Base-by-base conservation (phyloP, 129 eudicot genomes). In the Silybum marianum region DNA sequence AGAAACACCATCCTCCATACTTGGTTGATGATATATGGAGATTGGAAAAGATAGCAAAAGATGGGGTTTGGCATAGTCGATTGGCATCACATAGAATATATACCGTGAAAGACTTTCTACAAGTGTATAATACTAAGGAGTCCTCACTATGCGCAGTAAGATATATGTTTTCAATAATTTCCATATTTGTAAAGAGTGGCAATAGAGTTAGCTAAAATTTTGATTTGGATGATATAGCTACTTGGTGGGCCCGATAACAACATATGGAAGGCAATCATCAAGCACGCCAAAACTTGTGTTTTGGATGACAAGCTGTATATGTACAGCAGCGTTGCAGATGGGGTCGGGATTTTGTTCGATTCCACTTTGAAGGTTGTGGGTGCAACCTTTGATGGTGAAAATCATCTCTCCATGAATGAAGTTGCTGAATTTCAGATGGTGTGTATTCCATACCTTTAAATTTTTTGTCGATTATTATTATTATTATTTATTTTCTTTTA, bases 11-110 rank as follows among this genome's bases (percentile, higher is more conserved):
- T 62, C 96, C 91, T 54, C 99, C 97, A 24, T 72, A 73, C 9
- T 72, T 85, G 76, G 78, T 44, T 62, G 99, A 95, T 85, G 90
- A 92, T 7, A 70, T 88, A 8, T 95, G 99, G 99, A 94, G 97
- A 38, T 82, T 95, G 90, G 85, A 86, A 24, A 87, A 80, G 79
- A 95, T 95, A 78, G 93, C 92, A 19, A 92, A 90, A 89, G 90
- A 86, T 13, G 98, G 98, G 14, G 76, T 73, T 19, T 86, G 84
- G 78, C 89, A 86, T 74, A 46, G 19, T 26, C 78, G 71, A 28
- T 84, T 92, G 84, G 42, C 60, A 34, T 18, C 12, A 22, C 7
- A 2, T 23, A 82, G 73, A 30, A 88, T 95, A 67, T 48, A 25
- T 67, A 78, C 84, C 7, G 92, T 95, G 78, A 68, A 87, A 82